Base-by-base conservation (phyloP, 352 stramenopile genomes). In the Phytopythium mirpurense region DNA sequence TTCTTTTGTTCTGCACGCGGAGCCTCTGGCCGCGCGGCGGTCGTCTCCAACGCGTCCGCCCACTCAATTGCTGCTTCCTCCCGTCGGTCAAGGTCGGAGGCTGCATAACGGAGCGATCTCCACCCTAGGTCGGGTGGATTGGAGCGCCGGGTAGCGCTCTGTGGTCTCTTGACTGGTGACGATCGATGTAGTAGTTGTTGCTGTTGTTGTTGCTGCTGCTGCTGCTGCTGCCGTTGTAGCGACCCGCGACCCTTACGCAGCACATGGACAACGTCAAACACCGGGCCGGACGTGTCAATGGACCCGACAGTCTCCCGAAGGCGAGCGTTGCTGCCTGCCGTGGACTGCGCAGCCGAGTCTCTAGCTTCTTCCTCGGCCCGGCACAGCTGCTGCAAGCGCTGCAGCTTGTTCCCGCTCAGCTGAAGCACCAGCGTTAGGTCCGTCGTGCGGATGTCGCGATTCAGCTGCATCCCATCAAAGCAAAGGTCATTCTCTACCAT, bases 221-320 rank as follows among this genome's bases (percentile, higher is more conserved):
- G 11, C 34, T n/a, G 29, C 29, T 32, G 29, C 9, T 32, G 29
- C 21, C 19, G 27, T 11, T 45, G 40, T n/a, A 70, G 34, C 9
- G 63, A 67, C 52, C 60, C 51, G 1, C 63, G 63, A 6, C 54
- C 63, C 50, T 70, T 70, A 35, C 63, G 63, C 54, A 67, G 63
- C 41, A 70, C 59, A 16, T 70, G 63, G 16, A 70, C 56, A 31
- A 70, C 63, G 43, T 67, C 63, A 19, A 67, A 63, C 34, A 70
- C 63, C 14, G 63, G 49, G 11, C 57, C 55, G 5, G 59, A 51
- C 19, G 18, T 21, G 43, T 34, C 12, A n/a, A 43, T 26, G 1
- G 37, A 11, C 37, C 8, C 27, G 21, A 26, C n/a, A 27, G 40
- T 8, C 57, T 24, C 24, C 41, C 26, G 16, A 44, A 41, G 14